Percentiles rank a stretch among this genome's conserved stretches.
phyloP scores from a whole-genome alignment of 805 yeast species.

The Lipomyces sp. region DNA sequence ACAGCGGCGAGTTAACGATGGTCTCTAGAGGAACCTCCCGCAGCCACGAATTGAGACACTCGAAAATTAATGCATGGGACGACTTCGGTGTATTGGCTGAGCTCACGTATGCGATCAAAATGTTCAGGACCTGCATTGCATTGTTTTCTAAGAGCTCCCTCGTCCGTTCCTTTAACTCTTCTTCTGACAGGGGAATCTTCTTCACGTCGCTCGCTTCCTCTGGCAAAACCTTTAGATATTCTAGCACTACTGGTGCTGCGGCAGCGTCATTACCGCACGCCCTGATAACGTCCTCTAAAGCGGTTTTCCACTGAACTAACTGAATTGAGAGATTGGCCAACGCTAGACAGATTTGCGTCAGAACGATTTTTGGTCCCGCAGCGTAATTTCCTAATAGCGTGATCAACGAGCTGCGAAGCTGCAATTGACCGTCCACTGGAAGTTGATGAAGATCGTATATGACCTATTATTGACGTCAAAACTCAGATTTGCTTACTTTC shows the following conservation, averaged over 20 bases:
- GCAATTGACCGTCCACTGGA: constrained; percentile 58
- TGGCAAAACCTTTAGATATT: constrained; percentile 84
- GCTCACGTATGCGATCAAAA: constrained; percentile 60
- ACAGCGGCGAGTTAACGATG: constrained; percentile 67
- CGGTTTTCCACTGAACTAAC: constrained; percentile 69
- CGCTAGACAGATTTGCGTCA: constrained; percentile 81
- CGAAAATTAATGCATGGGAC: constrained; percentile 57
- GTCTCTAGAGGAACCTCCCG: constrained; percentile 77
- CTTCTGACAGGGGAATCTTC: constrained; percentile 77
- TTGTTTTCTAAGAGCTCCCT: constrained; percentile 66
- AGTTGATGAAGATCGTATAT: constrained; percentile 85
- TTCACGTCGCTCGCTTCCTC: constrained; percentile 85
- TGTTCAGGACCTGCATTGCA: constrained; percentile 67
- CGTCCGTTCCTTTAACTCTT: constrained; percentile 72
- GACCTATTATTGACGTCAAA: constrained; percentile 46
- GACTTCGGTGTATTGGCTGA: constrained; percentile 45
- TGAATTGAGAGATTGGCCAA: constrained; percentile 83
- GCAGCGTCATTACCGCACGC: constrained; percentile 50
- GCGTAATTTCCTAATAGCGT: constrained; percentile 58
- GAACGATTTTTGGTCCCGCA: constrained; percentile 59
- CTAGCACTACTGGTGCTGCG: constrained; percentile 60
- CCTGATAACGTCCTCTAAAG: constrained; percentile 68
- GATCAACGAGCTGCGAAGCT: constrained; percentile 72
- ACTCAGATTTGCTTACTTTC: background rate
- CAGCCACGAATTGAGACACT: constrained; percentile 89